Base-by-base conservation (phyloP, 1,139 yeast species). In the Torulaspora pretoriensis region DNA sequence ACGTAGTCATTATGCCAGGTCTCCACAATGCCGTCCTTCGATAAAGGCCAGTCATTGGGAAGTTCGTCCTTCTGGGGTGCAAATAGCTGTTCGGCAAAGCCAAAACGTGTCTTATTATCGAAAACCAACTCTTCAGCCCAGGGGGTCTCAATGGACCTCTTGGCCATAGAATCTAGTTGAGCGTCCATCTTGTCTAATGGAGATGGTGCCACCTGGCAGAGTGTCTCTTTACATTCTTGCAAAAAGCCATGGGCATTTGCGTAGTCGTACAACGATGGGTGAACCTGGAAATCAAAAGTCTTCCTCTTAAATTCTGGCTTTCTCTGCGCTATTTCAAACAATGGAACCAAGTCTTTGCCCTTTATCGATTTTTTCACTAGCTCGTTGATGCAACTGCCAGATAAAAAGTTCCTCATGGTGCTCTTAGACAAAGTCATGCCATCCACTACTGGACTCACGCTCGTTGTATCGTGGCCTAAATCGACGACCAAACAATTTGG, bases 401-500 rank as follows among this genome's bases (percentile, higher is more conserved):
- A 80, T 55, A 81, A 81, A 54, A 74, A 78, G 2, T 87, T 83
- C 52, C 82, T 77, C 68, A 78, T 73, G 4, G 86, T 78, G 52
- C 83, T 85, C 62, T 77, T 84, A 54, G 83, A 73, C 48, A 92
- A 71, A 36, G 94, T 86, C 61, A 92, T 77, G 3, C 98, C 98
- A 67, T 92, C 99, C 43, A 90, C 78, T 2, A 92, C 94, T 0
- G 99, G 97, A 1, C 96, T 85, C 2, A 85, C 95, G 44, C 92
- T 80, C 12, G 82, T 74, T 1, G 84, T 71, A 55, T 85, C 90
- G 59, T 89, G 95, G 2, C 99, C 98, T 35, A 90, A 69, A 65
- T 94, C 97, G 33, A 94, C 95, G 27, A 94, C 94, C 43, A 92
- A 71, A 60, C 97, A 95, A 55, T 86, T 88, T 35, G 96, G 92